These are phyloP conservation scores for Aspergillus wentii DNA, from an alignment of 495 filamentous ascomycete species.

Conservation along the genomic window DNA sequence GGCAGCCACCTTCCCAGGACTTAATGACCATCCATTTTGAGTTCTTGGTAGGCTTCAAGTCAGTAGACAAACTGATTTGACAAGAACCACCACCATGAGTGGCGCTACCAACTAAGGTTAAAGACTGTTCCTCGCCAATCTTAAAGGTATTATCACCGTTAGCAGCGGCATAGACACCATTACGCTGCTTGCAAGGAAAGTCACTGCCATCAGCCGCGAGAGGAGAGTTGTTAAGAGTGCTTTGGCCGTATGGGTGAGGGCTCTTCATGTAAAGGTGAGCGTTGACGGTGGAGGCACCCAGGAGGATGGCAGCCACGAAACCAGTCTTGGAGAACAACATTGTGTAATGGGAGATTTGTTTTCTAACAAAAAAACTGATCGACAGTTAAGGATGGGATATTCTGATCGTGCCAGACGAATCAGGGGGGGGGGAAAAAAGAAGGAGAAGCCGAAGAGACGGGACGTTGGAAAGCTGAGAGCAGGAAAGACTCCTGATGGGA, in stretches of 20 bases:
- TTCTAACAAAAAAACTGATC: slow-evolving; percentile 16
- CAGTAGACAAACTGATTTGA: slow-evolving; percentile 78
- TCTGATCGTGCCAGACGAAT: no score
- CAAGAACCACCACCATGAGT: slow-evolving; percentile 87
- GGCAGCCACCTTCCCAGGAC: slow-evolving; percentile 76
- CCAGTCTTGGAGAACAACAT: slow-evolving; percentile 36
- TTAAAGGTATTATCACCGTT: slow-evolving; percentile 24
- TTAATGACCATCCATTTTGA: slow-evolving; percentile 75
- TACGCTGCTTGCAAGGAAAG: slow-evolving; percentile 73
- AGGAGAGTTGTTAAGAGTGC: slow-evolving; percentile 54
- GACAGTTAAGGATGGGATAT: no score
- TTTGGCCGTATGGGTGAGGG: slow-evolving; percentile 60
- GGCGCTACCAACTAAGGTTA: slow-evolving; percentile 45
- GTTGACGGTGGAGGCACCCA: slow-evolving; percentile 45
- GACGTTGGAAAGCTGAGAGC: no score
- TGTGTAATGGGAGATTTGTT: no score
- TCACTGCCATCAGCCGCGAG: slow-evolving; percentile 54
- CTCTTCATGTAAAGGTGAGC: slow-evolving; percentile 68
- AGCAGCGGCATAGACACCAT: slow-evolving; percentile 15
- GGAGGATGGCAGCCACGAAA: slow-evolving; percentile 31
- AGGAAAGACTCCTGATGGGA: no score
- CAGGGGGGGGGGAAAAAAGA: no score
- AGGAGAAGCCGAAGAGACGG: no score
- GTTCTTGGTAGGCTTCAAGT: slow-evolving; percentile 50
- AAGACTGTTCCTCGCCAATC: slow-evolving; percentile 19